phyloP scores from a whole-genome alignment of 495 filamentous ascomycete genomes.

The Rhypophila decipiens region DNA sequence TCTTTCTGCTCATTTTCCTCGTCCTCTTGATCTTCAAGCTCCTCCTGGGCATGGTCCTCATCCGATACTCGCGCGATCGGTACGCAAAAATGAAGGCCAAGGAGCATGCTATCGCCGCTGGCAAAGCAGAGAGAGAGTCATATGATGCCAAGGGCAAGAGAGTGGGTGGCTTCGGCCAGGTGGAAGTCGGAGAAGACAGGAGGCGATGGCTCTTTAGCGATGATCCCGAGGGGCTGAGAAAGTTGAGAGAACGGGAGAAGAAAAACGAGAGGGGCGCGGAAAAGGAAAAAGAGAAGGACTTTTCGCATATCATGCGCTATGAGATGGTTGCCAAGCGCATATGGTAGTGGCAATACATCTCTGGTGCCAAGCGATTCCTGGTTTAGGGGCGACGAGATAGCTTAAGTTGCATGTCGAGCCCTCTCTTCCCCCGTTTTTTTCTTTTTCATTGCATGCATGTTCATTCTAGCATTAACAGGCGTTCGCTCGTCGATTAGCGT shows the following conservation, averaged over 20 bases:
- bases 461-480: too few species aligned
- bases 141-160: conserved; percentile 65
- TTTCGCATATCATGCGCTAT: conserved; percentile 71
- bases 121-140: conserved; percentile 45
- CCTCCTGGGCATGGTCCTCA: conserved; percentile 72
- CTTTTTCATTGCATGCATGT: too few species aligned
- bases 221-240: conserved; percentile 63
- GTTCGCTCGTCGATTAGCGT: too few species aligned
- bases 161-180: conserved; percentile 72
- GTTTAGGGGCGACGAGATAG: not conserved
- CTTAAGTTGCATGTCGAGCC: too few species aligned
- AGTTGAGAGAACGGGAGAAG: conserved; percentile 63
- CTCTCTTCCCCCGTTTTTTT: too few species aligned
- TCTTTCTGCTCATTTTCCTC: conserved; percentile 72
- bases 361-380: not conserved
- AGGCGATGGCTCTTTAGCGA: conserved; percentile 81
- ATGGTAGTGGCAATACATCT: conserved; percentile 35
- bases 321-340: conserved; percentile 66
- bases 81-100: conserved; percentile 73
- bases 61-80: conserved; percentile 65
- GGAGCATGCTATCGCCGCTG: conserved; percentile 46
- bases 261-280: conserved; percentile 49
- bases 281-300: conserved; percentile 44
- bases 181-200: conserved; percentile 86
- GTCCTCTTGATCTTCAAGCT: conserved; percentile 76